Base-by-base conservation (phyloP, 805 yeast genomes). In the Candida gorgasii region DNA sequence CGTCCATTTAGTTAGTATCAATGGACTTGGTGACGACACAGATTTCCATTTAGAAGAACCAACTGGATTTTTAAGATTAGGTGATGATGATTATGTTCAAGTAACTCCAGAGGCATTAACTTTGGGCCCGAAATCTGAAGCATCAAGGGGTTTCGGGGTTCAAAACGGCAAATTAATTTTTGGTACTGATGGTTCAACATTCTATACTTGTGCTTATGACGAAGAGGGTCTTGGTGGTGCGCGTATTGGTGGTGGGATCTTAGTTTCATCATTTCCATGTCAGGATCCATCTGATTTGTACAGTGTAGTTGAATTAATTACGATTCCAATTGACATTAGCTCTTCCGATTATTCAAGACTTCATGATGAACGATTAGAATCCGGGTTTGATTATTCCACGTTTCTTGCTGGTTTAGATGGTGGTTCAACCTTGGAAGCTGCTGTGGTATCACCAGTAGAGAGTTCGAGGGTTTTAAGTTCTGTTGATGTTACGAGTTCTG, bases 41-140 rank as follows among this genome's bases (percentile, higher is more conserved):
- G 28, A 30, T 29, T 56, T 58, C 47, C 36, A 38, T 40, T 63
- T 65, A 51, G 45, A 50, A 34, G 62, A 60, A 39, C 69, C 70
- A 26, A 45, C 56, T 37, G 69, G 69, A 9, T 62, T 49, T 52
- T 46, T 57, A 16, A 30, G 45, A n/a, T 51, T 52, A 39, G 48
- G 43, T 29, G 65, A 58, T 30, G 65, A 58, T 30, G 28, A 52
- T 29, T 50, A 51, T 41, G 48, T 61, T n/a, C 27, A 42, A 16
- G 35, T 50, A 22, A 36, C 44, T 30, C 47, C 51, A 1, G 45
- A 43, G 1, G 61, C 62, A 36, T 42, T 57, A 17, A 24, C 14
- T 14, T 44, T 51, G 23, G 43, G 40, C 36, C 11, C 26, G 39
- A 19, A 50, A 38, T 40, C 38, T 36, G 47, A 51, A 14, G 59